These are phyloP conservation scores for Hypoxylon sp. DNA, from an alignment of 2,329 filamentous ascomycete genomes.

Conservation along the genomic window DNA sequence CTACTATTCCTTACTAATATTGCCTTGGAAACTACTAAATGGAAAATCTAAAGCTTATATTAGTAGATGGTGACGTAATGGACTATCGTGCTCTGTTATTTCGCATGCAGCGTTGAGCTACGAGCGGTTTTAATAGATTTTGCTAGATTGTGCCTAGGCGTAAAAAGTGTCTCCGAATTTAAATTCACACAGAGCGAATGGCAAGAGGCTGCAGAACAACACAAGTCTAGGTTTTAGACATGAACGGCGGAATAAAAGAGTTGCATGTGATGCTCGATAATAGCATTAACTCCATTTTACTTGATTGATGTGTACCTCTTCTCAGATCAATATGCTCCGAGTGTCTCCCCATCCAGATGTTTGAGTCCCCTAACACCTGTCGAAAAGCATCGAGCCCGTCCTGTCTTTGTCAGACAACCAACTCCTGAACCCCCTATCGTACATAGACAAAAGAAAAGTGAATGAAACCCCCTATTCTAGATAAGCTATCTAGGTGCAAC, in stretches of 20 bases:
- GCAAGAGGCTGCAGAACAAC: background rate
- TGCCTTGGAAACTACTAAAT: background rate
- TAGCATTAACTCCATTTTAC: background rate
- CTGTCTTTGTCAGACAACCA: constrained; percentile 7
- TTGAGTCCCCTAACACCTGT: constrained; percentile 21
- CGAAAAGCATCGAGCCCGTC: constrained; percentile 11
- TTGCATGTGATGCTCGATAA: background rate
- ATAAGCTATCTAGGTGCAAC: constrained; percentile 6
- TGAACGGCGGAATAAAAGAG: background rate
- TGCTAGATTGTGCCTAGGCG: background rate
- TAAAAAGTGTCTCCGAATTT: constrained; percentile 4
- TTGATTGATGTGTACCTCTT: constrained; percentile 16
- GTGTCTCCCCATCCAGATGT: constrained; percentile 14
- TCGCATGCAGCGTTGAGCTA: background rate
- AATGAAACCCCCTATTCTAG: constrained; percentile 28
- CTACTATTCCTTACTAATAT: background rate
- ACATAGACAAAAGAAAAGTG: constrained; percentile 9
- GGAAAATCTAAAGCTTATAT: background rate
- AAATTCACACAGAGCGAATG: background rate
- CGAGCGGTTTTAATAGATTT: background rate
- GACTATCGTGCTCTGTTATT: constrained; percentile 2
- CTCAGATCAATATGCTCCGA: constrained; percentile 17
- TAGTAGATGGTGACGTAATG: background rate
- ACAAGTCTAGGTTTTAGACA: background rate
- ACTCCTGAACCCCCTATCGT: constrained; percentile 30